These are phyloP conservation scores for Neurospora sp. DNA, from an alignment of 2,329 filamentous ascomycete species.

Conservation along the genomic window DNA sequence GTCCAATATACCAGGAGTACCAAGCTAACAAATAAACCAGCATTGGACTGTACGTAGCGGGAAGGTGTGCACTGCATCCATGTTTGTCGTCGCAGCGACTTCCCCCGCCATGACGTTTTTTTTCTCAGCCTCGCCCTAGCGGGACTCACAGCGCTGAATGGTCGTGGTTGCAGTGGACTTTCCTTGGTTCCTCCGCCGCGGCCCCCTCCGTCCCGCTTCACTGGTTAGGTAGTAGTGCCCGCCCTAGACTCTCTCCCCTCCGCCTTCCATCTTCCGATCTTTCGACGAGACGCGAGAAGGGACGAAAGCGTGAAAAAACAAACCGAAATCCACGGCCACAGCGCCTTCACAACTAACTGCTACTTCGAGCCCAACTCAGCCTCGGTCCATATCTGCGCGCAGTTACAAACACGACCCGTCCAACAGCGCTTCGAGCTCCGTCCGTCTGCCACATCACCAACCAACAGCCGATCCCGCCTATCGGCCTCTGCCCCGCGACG, in stretches of 20 bases:
- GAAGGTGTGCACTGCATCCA: not conserved
- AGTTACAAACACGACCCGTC: not conserved
- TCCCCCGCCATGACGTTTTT: conserved; percentile 15
- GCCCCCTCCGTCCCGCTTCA: not conserved
- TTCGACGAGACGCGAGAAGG: not conserved
- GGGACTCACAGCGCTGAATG: not conserved
- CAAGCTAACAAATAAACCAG: too few relatives aligned
- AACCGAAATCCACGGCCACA: not conserved
- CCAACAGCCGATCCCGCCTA: not conserved
- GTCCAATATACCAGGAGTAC: too few relatives aligned
- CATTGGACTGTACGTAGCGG: not conserved
- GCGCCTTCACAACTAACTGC: not conserved
- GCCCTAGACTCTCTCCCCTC: not conserved
- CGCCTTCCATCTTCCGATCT: not conserved
- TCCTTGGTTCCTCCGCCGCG: not conserved
- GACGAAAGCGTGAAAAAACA: not conserved
- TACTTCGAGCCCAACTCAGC: not conserved
- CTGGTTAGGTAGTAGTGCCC: not conserved
- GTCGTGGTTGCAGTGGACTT: not conserved
- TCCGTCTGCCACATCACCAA: not conserved
- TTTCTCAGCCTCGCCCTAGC: conserved; percentile 9
- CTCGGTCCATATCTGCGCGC: not conserved
- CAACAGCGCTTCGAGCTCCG: not conserved
- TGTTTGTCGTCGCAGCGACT: conserved; percentile 4
- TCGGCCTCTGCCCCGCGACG: not conserved